Percentiles rank a stretch among this genome's conserved stretches.
Evolutionary conservation across 2,329 filamentous ascomycete species (phyloP).

Genomic region (Aspergillus pseudoterreus): DNA sequence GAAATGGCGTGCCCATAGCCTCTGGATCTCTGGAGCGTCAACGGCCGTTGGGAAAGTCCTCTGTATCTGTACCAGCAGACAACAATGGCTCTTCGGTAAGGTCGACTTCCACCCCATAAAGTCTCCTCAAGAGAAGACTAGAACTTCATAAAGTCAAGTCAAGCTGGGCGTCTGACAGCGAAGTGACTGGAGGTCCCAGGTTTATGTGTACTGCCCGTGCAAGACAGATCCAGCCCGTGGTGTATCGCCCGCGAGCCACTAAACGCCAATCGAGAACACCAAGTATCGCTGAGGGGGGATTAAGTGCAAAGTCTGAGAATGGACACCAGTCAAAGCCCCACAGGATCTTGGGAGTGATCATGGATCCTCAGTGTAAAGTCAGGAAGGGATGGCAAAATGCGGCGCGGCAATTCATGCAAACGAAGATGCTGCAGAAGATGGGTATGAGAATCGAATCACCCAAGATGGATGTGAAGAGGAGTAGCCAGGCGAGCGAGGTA

Average conservation of each 20-base stretch:
- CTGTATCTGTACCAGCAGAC: background rate
- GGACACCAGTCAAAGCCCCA: background rate
- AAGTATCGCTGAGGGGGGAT: background rate
- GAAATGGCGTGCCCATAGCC: background rate
- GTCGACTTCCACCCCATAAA: too few species aligned
- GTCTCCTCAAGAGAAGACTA: background rate
- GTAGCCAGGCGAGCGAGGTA: background rate
- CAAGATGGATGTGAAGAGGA: background rate
- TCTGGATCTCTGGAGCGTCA: background rate
- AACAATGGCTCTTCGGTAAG: background rate
- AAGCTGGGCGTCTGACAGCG: background rate
- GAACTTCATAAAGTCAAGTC: background rate
- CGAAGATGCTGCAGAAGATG: background rate
- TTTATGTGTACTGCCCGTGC: constrained; percentile 4
- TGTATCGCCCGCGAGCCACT: background rate
- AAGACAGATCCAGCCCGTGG: constrained; percentile 1
- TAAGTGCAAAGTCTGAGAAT: background rate
- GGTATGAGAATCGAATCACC: background rate
- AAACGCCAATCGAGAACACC: background rate
- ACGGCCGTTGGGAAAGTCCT: background rate
- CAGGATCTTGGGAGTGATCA: background rate
- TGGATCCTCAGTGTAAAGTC: background rate
- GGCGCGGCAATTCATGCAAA: background rate
- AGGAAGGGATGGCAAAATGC: background rate
- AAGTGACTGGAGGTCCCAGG: background rate